phyloP scores from a whole-genome alignment of 306 rosid species.

The Dryas octopetala region DNA sequence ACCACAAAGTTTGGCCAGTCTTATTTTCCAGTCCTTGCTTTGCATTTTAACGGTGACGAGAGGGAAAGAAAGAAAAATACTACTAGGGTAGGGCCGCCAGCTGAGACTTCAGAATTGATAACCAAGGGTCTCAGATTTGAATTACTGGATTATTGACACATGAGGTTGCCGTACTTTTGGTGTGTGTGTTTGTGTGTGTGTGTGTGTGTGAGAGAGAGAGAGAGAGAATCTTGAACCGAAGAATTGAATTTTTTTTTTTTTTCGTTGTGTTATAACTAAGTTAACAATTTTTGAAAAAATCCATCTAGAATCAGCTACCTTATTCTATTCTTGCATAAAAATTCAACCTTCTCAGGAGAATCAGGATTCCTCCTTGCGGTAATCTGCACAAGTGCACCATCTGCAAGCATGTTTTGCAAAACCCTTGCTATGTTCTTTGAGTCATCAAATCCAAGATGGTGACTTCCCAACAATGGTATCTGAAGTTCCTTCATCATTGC shows the following conservation, averaged over 20 bases:
- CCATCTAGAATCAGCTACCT: conserved; percentile 31
- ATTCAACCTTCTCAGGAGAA: conserved; percentile 56
- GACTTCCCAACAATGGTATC: conserved; percentile 77
- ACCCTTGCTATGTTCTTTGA: conserved; percentile 83
- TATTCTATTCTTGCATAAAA: conserved; percentile 74
- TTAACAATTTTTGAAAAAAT: not conserved
- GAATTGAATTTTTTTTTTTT: not conserved
- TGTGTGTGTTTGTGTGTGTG: not conserved
- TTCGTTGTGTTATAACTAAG: not conserved
- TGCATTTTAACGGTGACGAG: no score
- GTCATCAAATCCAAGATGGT: conserved; percentile 97
- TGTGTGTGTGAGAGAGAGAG: not conserved
- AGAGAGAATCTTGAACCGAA: not conserved
- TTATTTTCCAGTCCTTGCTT: no score
- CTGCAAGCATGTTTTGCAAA: conserved; percentile 71
- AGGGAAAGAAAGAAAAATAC: no score
- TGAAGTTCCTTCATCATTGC: conserved; percentile 84
- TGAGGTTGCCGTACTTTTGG: not conserved
- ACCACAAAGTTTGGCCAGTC: not conserved
- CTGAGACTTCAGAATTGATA: not conserved
- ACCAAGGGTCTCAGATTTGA: not conserved
- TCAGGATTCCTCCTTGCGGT: conserved; percentile 65
- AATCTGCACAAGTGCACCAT: conserved; percentile 70
- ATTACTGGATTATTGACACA: not conserved
- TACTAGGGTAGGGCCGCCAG: not conserved